These are phyloP conservation scores for Neophaeococcomyces aloes DNA, from an alignment of 2,329 filamentous ascomycete genomes.

Conservation along the genomic window DNA sequence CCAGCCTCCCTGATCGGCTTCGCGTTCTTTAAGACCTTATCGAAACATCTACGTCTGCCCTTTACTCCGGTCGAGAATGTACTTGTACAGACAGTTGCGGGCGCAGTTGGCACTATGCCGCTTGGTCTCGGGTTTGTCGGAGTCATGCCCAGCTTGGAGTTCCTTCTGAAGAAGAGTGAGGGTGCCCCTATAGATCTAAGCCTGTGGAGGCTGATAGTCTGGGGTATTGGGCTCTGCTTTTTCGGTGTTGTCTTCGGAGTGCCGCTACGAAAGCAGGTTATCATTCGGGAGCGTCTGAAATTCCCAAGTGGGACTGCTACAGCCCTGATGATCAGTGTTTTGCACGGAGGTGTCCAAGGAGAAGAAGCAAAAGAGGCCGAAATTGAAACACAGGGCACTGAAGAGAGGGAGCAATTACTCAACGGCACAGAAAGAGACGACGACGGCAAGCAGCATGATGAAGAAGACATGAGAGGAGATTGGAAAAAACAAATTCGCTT, in stretches of 20 bases:
- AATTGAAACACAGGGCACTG: constrained; percentile 20
- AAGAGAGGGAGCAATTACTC: constrained; percentile 25
- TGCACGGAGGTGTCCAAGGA: constrained; percentile 56
- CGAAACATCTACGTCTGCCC: constrained; percentile 61
- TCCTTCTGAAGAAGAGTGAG: constrained; percentile 66
- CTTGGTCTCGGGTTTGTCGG: constrained; percentile 92
- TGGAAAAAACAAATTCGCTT: constrained; percentile 55
- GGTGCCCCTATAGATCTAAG: constrained; percentile 63
- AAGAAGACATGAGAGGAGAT: constrained; percentile 33
- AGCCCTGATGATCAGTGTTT: constrained; percentile 78
- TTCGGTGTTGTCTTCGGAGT: constrained; percentile 97
- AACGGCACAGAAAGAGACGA: constrained; percentile 15
- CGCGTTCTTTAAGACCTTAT: constrained; percentile 75
- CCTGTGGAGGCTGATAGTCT: constrained; percentile 69
- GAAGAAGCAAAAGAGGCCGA: constrained; percentile 25
- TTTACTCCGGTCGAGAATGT: constrained; percentile 97
- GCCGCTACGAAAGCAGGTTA: constrained; percentile 78
- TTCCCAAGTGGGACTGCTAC: constrained; percentile 96
- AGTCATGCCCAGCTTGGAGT: constrained; percentile 86
- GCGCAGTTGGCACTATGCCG: constrained; percentile 93
- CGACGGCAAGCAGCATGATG: constrained; percentile 27
- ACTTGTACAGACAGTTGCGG: constrained; percentile 88
- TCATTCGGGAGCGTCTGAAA: constrained; percentile 81
- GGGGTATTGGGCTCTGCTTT: constrained; percentile 87
- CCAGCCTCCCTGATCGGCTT: constrained; percentile 89